Conservation (phyloP, 345 rosid species). For the Melaleuca quinquenervia region DNA sequence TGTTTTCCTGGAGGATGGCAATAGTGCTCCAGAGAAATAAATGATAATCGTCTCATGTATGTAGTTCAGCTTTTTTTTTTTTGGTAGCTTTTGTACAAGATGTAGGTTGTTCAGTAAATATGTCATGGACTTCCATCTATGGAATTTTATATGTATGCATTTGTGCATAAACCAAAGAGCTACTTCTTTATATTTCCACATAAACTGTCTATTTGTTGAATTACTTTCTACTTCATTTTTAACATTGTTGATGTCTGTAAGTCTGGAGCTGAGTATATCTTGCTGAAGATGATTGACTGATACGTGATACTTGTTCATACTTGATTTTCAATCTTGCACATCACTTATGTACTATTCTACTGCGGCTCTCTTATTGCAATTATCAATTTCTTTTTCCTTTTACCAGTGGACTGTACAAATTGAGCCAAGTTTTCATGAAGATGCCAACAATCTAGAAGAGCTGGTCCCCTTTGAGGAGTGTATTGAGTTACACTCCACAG, state of each 20-base stretch:
- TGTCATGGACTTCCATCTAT: neutral
- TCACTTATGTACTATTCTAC: neutral
- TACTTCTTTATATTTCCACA: neutral
- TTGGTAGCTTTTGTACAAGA: neutral
- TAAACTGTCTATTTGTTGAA: neutral
- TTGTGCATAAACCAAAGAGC: neutral
- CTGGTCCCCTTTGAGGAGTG: conserved; percentile 93
- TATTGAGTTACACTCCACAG: conserved; percentile 68
- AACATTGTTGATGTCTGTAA: neutral
- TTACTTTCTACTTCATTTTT: neutral
- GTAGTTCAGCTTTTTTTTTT: neutral
- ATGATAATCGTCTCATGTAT: neutral
- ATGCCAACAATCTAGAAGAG: conserved; percentile 79
- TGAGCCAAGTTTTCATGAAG: conserved; percentile 93
- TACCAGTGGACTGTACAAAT: conserved; percentile 88
- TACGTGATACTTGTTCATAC: neutral
- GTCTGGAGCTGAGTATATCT: neutral
- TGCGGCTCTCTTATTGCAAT: conserved; percentile 1
- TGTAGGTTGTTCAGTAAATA: neutral
- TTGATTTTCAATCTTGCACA: neutral
- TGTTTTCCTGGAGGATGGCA: neutral
- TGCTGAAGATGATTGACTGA: neutral
- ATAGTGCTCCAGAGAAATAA: neutral
- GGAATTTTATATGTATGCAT: neutral
- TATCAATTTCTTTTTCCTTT: conserved; percentile 4